Base-by-base conservation (phyloP, 169 alveolate genomes). In the Neospora caninum region DNA sequence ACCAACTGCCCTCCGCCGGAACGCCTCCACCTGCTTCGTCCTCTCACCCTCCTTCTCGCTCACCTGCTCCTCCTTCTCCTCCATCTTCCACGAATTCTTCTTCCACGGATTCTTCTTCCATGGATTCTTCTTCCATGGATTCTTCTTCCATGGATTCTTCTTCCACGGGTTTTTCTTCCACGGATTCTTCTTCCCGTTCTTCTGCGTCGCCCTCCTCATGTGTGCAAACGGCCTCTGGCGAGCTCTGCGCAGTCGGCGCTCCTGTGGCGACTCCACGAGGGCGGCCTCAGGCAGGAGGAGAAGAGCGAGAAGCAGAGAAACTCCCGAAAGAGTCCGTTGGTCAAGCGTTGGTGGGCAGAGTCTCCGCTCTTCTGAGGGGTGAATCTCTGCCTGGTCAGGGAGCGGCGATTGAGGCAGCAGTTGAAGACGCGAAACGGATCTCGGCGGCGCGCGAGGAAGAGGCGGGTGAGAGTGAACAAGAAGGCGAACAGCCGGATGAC, bases 401-500 rank as follows among this genome's bases (percentile, higher is more conserved):
- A 13, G 89, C 89, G 29, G 89, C 89, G 20, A 22, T 38, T 9
- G 69, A 82, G 89, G 69, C 67, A 0, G 89, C 89, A 38, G 88
- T 80, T 16, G 54, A 25, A 10, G 88, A 80, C 22, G 88, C 88
- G 27, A 34, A 10, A 45, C 27, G 53, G 22, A 4, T 80, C 43
- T 16, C 49, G 53, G 88, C 41, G 49, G 88, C 4, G 31, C n/a
- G 36, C 7, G 88, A 34, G 4, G 39, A 31, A 43, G 41, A 42
- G 67, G 64, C 34, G 22, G 64, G 69, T 64, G 89, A 82, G 69
- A 2, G 45, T 13, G 86, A n/a, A 16, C 39, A 38, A 78, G 86
- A 25, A 78, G 86, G 31, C 39, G 86, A 78, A 78, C 27, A 78
- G 39, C 39, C n/a, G 86, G 43, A 78, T 1, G 45, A 20, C 86